Percentiles rank a stretch among this genome's conserved stretches.
Conservation (phyloP, 2,329 filamentous ascomycete species). For the Apiospora hydei region DNA sequence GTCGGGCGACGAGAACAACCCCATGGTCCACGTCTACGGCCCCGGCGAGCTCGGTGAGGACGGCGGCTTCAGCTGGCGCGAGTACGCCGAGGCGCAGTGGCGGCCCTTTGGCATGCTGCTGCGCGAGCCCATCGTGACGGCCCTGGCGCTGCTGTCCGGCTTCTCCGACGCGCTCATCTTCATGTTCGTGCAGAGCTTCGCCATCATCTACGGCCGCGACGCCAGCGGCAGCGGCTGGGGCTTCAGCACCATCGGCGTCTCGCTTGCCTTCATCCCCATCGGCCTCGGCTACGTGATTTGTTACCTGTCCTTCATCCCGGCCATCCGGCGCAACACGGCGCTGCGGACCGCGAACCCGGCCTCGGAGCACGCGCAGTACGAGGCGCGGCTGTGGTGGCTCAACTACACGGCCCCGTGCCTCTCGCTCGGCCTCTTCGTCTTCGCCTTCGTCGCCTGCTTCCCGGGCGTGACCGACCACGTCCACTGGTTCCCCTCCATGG, state of each 20-base stretch:
- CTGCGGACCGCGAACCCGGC: slow-evolving; percentile 58
- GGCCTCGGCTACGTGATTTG: slow-evolving; percentile 71
- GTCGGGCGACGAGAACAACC: slow-evolving; percentile 60
- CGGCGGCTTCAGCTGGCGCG: slow-evolving; percentile 61
- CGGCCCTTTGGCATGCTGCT: slow-evolving; percentile 77
- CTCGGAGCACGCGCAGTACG: slow-evolving; percentile 69
- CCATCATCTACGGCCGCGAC: slow-evolving; percentile 62
- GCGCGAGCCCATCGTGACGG: slow-evolving; percentile 76
- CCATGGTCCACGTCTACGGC: slow-evolving; percentile 58
- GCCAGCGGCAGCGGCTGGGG: slow-evolving; percentile 64
- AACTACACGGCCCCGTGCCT: slow-evolving; percentile 67
- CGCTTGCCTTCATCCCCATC: slow-evolving; percentile 70
- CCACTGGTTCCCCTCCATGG: slow-evolving; percentile 73
- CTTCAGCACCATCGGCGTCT: slow-evolving; percentile 64
- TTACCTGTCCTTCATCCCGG: slow-evolving; percentile 66
- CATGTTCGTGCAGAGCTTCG: slow-evolving; percentile 77
- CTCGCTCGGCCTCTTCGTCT: slow-evolving; percentile 73
- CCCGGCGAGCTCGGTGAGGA: slow-evolving; percentile 66
- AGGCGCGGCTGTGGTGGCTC: slow-evolving; percentile 71
- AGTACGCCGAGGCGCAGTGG: slow-evolving; percentile 63
- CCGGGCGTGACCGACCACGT: slow-evolving; percentile 61
- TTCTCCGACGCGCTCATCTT: slow-evolving; percentile 81
- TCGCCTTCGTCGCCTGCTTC: slow-evolving; percentile 66
- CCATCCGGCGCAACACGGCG: slow-evolving; percentile 60
- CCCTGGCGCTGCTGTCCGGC: slow-evolving; percentile 73